These are phyloP conservation scores for Mycena crocata DNA, from an alignment of 768 basidiomycete species.

Conservation along the genomic window DNA sequence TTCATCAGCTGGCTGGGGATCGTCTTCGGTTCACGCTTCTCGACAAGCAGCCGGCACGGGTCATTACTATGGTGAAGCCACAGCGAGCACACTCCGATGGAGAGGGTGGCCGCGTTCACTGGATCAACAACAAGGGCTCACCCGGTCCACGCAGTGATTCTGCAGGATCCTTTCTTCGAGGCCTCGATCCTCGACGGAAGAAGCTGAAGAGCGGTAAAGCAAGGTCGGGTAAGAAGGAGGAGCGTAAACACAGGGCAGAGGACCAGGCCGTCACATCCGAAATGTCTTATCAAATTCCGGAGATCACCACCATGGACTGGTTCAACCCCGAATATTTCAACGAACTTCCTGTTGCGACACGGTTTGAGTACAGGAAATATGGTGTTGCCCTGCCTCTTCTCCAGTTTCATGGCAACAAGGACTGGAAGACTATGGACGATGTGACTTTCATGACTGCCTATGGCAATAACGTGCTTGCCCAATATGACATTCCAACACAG, in stretches of 20 bases:
- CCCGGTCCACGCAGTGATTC: constrained; percentile 6
- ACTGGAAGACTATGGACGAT: constrained; percentile 36
- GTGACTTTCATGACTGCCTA: constrained; percentile 37
- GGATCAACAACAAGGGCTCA: not conserved
- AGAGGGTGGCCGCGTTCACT: not conserved
- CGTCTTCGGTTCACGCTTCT: not conserved
- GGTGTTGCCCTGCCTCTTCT: constrained; percentile 32
- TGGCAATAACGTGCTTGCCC: constrained; percentile 35
- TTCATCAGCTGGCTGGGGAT: not conserved
- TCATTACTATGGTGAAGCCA: not conserved
- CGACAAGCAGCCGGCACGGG: constrained; percentile 4
- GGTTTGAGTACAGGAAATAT: constrained; percentile 26
- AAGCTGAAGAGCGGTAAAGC: not conserved
- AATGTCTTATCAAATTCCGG: constrained; percentile 12
- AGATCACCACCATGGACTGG: constrained; percentile 37
- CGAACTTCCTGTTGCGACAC: constrained; percentile 24
- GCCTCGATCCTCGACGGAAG: not conserved
- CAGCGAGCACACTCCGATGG: not conserved
- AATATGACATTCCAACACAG: constrained; percentile 37
- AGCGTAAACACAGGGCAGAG: not conserved
- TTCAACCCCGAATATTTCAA: constrained; percentile 40
- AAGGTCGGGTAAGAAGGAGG: not conserved
- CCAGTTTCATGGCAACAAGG: constrained; percentile 8
- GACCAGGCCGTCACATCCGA: not conserved
- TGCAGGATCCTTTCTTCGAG: not conserved